Conservation (phyloP, 208 protist genomes). For the Angomonas desouzai region DNA sequence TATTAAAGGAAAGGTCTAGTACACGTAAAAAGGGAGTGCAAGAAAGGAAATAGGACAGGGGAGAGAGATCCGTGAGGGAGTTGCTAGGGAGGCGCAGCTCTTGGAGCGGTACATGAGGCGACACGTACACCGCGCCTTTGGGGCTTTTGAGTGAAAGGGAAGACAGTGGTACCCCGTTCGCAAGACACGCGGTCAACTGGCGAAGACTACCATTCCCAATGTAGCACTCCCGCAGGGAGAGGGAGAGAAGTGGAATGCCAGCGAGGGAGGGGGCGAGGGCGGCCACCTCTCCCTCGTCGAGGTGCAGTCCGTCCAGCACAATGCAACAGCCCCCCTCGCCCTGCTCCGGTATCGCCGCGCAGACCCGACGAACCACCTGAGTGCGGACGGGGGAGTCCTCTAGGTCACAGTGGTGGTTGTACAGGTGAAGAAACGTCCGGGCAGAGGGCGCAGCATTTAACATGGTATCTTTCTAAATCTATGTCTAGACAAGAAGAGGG, state of each 20-base stretch:
- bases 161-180: not conserved
- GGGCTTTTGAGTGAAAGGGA: not conserved
- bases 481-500: not conserved
- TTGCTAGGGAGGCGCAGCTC: slow-evolving; percentile 25
- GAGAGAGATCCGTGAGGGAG: slow-evolving; percentile 23
- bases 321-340: not conserved
- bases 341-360: not conserved
- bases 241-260: not conserved
- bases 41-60: slow-evolving; percentile 27
- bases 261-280: slow-evolving; percentile 1
- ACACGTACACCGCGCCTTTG: not conserved
- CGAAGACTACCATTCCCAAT: not conserved
- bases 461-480: not conserved
- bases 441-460: not conserved
- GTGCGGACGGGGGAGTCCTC: not conserved
- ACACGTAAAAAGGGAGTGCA: slow-evolving; percentile 21
- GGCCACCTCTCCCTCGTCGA: not conserved
- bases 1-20: slow-evolving; percentile 47
- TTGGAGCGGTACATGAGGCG: slow-evolving; percentile 5
- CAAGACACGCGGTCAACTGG: not conserved
- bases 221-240: not conserved
- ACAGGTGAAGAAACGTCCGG: not conserved
- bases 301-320: not conserved
- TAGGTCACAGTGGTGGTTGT: not conserved
- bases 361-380: not conserved